Base-by-base conservation (phyloP, 2,329 filamentous ascomycete genomes). In the Alternaria arborescens region DNA sequence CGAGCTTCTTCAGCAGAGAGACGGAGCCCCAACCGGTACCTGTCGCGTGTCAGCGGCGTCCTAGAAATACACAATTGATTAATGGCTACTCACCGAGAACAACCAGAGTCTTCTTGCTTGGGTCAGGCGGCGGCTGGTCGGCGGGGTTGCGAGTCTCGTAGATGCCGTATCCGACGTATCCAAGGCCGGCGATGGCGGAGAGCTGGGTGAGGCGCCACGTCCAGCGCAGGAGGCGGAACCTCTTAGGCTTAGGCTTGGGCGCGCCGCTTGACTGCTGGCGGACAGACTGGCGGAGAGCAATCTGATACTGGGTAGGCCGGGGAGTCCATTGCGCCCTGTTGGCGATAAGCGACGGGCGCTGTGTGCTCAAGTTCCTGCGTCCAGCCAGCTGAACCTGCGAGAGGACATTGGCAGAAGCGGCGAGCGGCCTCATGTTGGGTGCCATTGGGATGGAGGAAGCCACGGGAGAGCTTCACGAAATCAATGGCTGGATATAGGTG, bases 11-110 rank as follows among this genome's bases (percentile, higher is more conserved):
- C 69, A 99, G 88, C 63, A 99, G 89, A 62, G 94, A 96, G 75
- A 99, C 93, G 43, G 94, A 93, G 71, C 90, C 95, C 95, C 95
- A 99, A 71, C 95, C 95, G 72, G 94, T 97, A 76, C 94, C 94
- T 97, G 71, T 48, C 58, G 58, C 32, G 55, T 51, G 58, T 72
- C 44, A 71, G 54, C 62, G 43, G n/a, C 34, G 44, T 44, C 55
- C 50, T 50, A 2, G 22, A 34, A 26, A 16, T 7, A 20, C 28
- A 7, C 3, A 7, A 12, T 36, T 1, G 20, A 32, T 18, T 8
- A 26, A 22, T 32, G 22, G 20, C 38, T 50, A 68, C 82, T 67
- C 87, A 97, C 95, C 95, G 57, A 99, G 87, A 69, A 99, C 89
- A 47, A 99, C 95, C 58, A 99, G 86, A 11, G 94, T 99, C 87